A percentile compares a stretch with the other conserved stretches of the same genome.
Evolutionary conservation across 2,329 filamentous ascomycete species (phyloP).

Genomic region (Cladophialophora chaetospira): DNA sequence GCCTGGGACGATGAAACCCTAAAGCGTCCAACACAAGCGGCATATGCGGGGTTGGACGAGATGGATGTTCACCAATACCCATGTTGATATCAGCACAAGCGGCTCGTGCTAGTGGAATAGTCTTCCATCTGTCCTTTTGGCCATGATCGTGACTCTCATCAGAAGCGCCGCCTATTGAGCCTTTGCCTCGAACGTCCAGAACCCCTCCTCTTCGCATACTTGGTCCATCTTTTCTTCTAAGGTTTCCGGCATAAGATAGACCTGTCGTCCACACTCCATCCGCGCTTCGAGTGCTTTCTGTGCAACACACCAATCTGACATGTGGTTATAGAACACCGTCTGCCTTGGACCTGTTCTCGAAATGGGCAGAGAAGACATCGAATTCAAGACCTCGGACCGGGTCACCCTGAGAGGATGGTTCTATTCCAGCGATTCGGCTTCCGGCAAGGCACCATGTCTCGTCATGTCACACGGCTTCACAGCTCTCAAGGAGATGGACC

Average conservation of each 20-base stretch:
- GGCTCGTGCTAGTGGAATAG: background rate
- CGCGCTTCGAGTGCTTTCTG: conserved; percentile 7
- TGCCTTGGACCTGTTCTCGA: background rate
- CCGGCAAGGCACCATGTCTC: conserved; percentile 28
- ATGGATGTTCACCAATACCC: conserved; percentile 4
- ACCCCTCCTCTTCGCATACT: background rate
- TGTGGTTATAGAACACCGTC: conserved; percentile 5
- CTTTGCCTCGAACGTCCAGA: background rate
- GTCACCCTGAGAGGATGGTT: conserved; percentile 33
- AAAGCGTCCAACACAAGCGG: background rate
- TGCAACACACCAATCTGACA: conserved; percentile 9
- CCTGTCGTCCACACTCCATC: conserved; percentile 2
- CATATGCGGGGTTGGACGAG: conserved; percentile 12
- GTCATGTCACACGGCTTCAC: conserved; percentile 34
- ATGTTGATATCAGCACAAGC: background rate
- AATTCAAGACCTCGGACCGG: conserved; percentile 32
- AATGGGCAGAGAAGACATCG: conserved; percentile 31
- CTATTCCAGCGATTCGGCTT: conserved; percentile 23
- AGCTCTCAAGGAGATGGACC: conserved; percentile 33
- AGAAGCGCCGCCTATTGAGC: background rate
- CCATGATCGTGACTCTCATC: conserved; percentile 7
- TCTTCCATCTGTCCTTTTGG: background rate
- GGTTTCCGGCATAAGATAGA: conserved; percentile 13
- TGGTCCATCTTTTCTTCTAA: conserved; percentile 5
- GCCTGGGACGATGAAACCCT: background rate